phyloP scores from a whole-genome alignment of 2,329 filamentous ascomycete genomes.

The Zymoseptoria tritici region DNA sequence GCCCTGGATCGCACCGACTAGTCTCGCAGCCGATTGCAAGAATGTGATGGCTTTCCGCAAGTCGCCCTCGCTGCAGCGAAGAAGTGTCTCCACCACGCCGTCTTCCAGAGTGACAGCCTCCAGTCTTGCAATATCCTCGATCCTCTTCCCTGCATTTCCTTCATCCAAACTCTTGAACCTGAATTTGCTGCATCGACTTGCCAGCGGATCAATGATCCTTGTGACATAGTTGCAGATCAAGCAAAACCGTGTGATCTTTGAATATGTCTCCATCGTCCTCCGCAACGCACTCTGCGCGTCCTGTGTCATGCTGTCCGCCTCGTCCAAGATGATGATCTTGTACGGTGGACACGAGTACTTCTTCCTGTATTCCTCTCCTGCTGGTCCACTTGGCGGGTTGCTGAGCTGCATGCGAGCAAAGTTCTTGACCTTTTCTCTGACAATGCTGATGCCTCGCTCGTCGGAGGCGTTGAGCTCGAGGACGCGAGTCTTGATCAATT shows the following conservation, averaged over 20 bases:
- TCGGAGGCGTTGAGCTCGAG: constrained; percentile 98
- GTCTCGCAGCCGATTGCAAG: constrained; percentile 82
- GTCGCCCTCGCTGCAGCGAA: constrained; percentile 87
- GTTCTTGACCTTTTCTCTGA: constrained; percentile 95
- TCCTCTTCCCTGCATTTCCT: constrained; percentile 67
- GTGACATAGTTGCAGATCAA: constrained; percentile 99
- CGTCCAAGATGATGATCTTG: constrained; percentile 97
- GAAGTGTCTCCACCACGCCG: constrained; percentile 74
- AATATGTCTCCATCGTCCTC: constrained; percentile 97
- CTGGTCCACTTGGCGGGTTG: constrained; percentile 62
- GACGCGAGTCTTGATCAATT: constrained; percentile 87
- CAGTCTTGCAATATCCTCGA: constrained; percentile 72
- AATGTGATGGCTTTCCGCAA: constrained; percentile 94
- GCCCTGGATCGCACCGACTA: constrained; percentile 59
- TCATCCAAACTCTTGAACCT: constrained; percentile 94
- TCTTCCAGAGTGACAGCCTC: constrained; percentile 71
- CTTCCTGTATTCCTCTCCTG: constrained; percentile 48
- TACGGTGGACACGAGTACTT: constrained; percentile 92
- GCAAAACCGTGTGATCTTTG: constrained; percentile 92
- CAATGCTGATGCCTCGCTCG: constrained; percentile 94
- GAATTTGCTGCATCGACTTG: constrained; percentile 91
- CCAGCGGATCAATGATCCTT: constrained; percentile 91
- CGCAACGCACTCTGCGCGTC: constrained; percentile 90
- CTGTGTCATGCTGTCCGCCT: constrained; percentile 98
- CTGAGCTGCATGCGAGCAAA: constrained; percentile 94